These are phyloP conservation scores for Suhomyces bolitotheri DNA, from an alignment of 1,139 yeast species.

Conservation along the genomic window DNA sequence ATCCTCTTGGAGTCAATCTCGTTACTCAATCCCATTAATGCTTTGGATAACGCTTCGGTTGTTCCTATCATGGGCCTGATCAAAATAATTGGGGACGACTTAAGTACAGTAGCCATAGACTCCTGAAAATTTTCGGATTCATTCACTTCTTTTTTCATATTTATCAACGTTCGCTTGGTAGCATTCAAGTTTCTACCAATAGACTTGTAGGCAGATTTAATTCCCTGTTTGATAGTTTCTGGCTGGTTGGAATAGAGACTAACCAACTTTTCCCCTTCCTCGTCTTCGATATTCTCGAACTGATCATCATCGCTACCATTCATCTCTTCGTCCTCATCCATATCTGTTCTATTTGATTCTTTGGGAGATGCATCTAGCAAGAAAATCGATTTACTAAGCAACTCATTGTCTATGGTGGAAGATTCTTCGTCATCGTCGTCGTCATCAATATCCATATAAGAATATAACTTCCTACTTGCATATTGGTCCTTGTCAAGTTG, in stretches of 20 bases:
- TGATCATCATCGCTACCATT: slow-evolving; percentile 20
- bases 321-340: slow-evolving; percentile 25
- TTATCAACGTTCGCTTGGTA: slow-evolving; percentile 64
- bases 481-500: slow-evolving; percentile 23
- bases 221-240: slow-evolving; percentile 63
- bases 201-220: slow-evolving; percentile 69
- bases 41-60: slow-evolving; percentile 82
- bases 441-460: slow-evolving; percentile 32
- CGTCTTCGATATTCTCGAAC: slow-evolving; percentile 23
- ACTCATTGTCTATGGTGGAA: slow-evolving; percentile 12
- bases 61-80: slow-evolving; percentile 90
- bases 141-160: slow-evolving; percentile 60
- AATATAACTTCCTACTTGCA: slow-evolving; percentile 28
- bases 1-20: slow-evolving; percentile 64
- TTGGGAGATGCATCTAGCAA: slow-evolving; percentile 10
- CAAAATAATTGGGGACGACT: slow-evolving; percentile 77
- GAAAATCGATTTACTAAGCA: slow-evolving; percentile 16
- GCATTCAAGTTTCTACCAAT: slow-evolving; percentile 66
- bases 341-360: neutral
- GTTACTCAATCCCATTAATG: slow-evolving; percentile 82
- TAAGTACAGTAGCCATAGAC: slow-evolving; percentile 66
- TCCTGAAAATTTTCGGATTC: slow-evolving; percentile 66
- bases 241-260: slow-evolving; percentile 91
- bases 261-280: slow-evolving; percentile 44
- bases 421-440: slow-evolving; percentile 32